Conservation (phyloP, 192 early-diverging fungal species). For the Backusella morwellensis region DNA sequence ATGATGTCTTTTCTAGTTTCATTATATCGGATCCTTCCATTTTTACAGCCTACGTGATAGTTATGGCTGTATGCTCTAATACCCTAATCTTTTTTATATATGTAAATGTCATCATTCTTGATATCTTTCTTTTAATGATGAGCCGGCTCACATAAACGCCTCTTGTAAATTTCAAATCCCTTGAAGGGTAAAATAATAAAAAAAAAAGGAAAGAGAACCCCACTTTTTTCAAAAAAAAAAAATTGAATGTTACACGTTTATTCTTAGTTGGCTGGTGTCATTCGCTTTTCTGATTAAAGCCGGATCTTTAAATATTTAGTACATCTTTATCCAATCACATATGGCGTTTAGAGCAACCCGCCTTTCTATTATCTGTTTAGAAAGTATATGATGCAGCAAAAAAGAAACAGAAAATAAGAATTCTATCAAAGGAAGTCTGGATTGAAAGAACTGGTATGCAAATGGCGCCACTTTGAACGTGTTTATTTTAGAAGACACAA, state of each 20-base stretch:
- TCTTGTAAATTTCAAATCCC: slow-evolving; percentile 5
- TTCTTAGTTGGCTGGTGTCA: neutral
- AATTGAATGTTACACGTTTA: neutral
- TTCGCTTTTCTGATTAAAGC: neutral
- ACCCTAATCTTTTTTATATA: neutral
- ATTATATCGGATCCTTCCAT: slow-evolving; percentile 6
- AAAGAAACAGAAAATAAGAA: neutral
- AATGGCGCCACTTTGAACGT: neutral
- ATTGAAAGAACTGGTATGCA: neutral
- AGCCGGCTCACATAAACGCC: neutral
- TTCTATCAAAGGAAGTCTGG: neutral
- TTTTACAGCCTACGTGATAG: slow-evolving; percentile 4
- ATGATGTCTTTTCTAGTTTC: neutral
- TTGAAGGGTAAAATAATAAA: neutral
- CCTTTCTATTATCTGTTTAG: neutral
- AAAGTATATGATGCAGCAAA: neutral
- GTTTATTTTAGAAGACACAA: neutral
- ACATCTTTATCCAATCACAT: neutral
- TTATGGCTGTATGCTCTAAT: slow-evolving; percentile 1
- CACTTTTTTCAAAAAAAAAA: slow-evolving; percentile 4
- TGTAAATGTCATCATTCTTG: neutral
- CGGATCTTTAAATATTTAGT: neutral
- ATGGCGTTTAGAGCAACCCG: neutral
- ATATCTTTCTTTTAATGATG: neutral
- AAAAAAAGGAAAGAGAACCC: neutral